Conservation (phyloP, 306 rosid species). For the Boehmeria nivea region DNA sequence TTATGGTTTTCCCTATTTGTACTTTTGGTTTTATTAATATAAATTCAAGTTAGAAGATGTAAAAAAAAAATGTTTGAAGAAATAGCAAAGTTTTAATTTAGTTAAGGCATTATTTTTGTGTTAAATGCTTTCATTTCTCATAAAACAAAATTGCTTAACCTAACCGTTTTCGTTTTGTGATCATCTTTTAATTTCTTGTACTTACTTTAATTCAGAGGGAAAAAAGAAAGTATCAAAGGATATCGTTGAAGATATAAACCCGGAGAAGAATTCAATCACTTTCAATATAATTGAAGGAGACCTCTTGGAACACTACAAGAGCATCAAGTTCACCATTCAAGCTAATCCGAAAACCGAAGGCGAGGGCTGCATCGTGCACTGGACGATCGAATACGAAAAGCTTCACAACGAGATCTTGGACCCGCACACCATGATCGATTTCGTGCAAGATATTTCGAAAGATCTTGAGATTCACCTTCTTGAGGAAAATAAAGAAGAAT, state of each 20-base stretch:
- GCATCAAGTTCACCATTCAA: not conserved
- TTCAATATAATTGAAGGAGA: not conserved
- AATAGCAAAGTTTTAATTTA: no score
- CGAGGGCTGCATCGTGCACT: not conserved
- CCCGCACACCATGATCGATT: not conserved
- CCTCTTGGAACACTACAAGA: not conserved
- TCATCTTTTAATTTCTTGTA: no score
- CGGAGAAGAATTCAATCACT: not conserved
- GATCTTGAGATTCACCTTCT: conserved; percentile 5
- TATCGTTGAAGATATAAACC: not conserved
- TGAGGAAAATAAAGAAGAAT: no score
- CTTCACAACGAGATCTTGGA: not conserved
- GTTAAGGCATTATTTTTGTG: no score
- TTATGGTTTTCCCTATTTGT: no score
- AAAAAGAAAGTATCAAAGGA: not conserved
- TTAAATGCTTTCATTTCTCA: no score
- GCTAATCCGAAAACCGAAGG: not conserved
- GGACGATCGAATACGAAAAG: not conserved
- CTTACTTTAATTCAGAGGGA: not conserved
- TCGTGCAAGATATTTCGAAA: not conserved
- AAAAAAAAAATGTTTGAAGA: no score
- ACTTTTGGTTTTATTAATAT: no score
- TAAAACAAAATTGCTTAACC: no score
- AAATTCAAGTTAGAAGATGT: no score
- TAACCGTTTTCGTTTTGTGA: no score